Percentiles rank a stretch among this genome's conserved stretches.
phyloP scores from a whole-genome alignment of 441 rosid species.

The Eugenia klotzschiana region DNA sequence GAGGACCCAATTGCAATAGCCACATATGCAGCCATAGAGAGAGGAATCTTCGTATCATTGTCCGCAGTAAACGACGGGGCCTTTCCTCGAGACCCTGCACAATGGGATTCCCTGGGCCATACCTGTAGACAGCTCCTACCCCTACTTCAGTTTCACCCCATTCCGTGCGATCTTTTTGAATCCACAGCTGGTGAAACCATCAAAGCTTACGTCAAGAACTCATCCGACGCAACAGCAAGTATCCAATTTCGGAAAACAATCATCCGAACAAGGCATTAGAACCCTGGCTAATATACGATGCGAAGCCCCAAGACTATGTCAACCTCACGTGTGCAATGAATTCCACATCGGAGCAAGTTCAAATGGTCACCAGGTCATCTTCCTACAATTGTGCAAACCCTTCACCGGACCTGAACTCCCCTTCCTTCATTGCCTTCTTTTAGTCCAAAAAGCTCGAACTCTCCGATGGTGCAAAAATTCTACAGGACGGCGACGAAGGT shows the following conservation, averaged over 20 bases:
- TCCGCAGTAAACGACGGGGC: constrained; percentile 28
- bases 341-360: constrained; percentile 19
- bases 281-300: constrained; percentile 26
- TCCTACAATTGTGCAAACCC: constrained; percentile 24
- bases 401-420: constrained; percentile 25
- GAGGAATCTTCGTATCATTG: constrained; percentile 21
- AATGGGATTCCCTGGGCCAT: constrained; percentile 31
- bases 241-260: too few relatives aligned
- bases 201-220: too few relatives aligned
- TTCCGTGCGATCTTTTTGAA: too few relatives aligned
- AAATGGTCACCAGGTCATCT: constrained; percentile 19
- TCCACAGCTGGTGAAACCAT: too few relatives aligned
- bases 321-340: constrained; percentile 24
- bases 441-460: background rate
- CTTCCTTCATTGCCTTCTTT: constrained; percentile 21
- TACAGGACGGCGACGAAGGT: constrained; percentile 30
- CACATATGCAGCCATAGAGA: constrained; percentile 21
- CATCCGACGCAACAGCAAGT: too few relatives aligned
- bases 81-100: constrained; percentile 9
- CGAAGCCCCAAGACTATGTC: constrained; percentile 14
- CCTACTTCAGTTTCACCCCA: too few relatives aligned
- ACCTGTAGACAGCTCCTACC: too few relatives aligned
- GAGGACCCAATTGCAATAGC: constrained; percentile 25
- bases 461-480: constrained; percentile 13
- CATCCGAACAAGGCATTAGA: too few relatives aligned